Conservation (phyloP, 257 asterid species). For the Dorcoceras hygrometricum region DNA sequence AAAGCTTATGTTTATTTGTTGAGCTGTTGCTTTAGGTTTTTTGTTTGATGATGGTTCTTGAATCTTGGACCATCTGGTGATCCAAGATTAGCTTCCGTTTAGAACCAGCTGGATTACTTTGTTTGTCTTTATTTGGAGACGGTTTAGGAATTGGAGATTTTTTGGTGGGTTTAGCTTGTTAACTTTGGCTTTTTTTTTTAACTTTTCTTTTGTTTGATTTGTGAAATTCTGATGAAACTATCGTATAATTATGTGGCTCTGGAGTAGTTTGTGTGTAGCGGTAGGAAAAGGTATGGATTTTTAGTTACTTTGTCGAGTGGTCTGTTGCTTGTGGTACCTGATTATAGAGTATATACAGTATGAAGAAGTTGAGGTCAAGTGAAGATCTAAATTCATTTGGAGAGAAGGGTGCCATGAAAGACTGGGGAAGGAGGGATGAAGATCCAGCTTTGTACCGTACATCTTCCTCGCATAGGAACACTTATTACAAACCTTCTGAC, state of each 20-base stretch:
- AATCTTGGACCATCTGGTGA: constrained; percentile 19
- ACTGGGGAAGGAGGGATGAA: constrained; percentile 86
- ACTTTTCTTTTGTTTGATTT: constrained; percentile 22
- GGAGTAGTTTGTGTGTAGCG: constrained; percentile 5
- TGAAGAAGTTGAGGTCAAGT: constrained; percentile 89
- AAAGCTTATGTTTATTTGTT: constrained; percentile 23
- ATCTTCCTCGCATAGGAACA: constrained; percentile 55
- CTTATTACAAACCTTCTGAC: constrained; percentile 75
- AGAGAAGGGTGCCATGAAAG: constrained; percentile 66
- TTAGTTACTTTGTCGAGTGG: constrained; percentile 23
- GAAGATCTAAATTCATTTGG: constrained; percentile 79
- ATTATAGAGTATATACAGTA: constrained; percentile 26
- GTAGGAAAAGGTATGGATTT: constrained; percentile 11
- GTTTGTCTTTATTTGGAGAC: constrained; percentile 1
- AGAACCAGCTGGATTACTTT: constrained; percentile 13
- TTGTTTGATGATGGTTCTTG: constrained; percentile 23
- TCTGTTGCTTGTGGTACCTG: constrained; percentile 19
- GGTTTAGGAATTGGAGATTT: constrained; percentile 10
- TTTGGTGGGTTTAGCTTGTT: constrained; percentile 17
- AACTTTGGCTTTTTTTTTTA: constrained; percentile 21
- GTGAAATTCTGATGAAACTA: constrained; percentile 11
- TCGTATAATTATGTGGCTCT: neutral
- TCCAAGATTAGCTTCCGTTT: constrained; percentile 22
- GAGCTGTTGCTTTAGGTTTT: constrained; percentile 20
- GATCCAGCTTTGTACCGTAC: constrained; percentile 59